Evolutionary conservation across 176 grass and related monocot species (phyloP).

Genomic region (Puccinellia tenuiflora): DNA sequence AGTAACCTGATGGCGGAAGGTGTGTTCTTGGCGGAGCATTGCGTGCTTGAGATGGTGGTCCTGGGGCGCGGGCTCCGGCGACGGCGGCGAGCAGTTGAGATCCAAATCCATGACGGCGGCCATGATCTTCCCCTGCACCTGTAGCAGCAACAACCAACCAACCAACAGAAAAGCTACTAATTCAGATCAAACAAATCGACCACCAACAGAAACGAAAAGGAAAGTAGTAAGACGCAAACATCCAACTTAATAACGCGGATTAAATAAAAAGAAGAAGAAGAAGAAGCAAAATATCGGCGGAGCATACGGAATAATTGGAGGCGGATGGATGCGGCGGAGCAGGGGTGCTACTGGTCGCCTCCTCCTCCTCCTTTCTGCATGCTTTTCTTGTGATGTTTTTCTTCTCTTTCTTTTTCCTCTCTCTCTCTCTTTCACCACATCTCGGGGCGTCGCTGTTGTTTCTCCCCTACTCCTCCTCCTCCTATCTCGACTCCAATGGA

Average conservation of each 20-base stretch:
- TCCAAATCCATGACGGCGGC: constrained; percentile 41
- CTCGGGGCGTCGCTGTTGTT: background rate
- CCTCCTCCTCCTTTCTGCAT: constrained; percentile 6
- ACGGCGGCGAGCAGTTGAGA: constrained; percentile 33
- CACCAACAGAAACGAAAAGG: background rate
- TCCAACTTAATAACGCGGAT: background rate
- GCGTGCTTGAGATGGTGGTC: constrained; percentile 22
- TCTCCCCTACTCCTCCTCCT: background rate
- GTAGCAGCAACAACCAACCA: background rate
- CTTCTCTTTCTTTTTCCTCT: background rate
- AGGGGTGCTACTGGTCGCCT: background rate
- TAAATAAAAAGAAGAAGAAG: background rate
- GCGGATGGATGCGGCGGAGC: background rate
- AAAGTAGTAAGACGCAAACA: background rate
- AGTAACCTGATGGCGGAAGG: constrained; percentile 37
- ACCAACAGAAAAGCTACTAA: background rate
- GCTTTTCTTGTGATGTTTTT: constrained; percentile 11
- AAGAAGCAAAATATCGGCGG: background rate
- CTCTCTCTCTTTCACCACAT: constrained; percentile 7
- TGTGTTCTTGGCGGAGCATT: constrained; percentile 45
- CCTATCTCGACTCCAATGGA: background rate
- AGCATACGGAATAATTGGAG: constrained; percentile 5
- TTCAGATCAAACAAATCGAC: constrained; percentile 1
- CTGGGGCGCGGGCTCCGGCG: constrained; percentile 17
- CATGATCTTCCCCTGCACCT: background rate